Evolutionary conservation across 1,284 basidiomycete species (phyloP), one percentile per base, ranked within the genome.

Genomic region (Pseudomicrostroma phylloplanum): DNA sequence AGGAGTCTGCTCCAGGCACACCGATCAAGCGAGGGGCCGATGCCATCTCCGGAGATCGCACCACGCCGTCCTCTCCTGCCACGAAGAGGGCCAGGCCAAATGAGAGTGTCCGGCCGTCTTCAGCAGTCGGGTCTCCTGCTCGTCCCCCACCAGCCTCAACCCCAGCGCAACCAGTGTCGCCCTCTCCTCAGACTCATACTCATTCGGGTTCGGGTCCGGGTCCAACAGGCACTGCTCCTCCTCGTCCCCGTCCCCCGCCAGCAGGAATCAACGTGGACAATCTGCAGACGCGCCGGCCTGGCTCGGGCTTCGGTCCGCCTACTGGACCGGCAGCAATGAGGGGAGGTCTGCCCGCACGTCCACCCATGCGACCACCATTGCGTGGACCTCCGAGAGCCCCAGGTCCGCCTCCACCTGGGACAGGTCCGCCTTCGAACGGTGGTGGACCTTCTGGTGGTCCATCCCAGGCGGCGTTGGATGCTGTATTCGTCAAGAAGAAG

Each of bases 401-500:
- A 15, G 13, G 21, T 3, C 43, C 17, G 12, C 43, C 17, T 17
- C 6, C 6, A 48, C 3, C 43, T 6, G 43, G 51, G 51, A 7
- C 8, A 54, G 51, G 21, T 6, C 51, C n/a, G 51, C 21, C n/a
- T 19, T 2, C 51, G 4, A 48, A 48, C 12, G 43, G 43, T 17
- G 12, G 12, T 48, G 43, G 43, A n/a, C 6, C 17, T 12, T 17
- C 43, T 48, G 12, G 43, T 48, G 43, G 43, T 21, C 43, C 43
- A 21, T 48, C 43, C 51, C 15, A 54, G 51, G 51, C 51, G 25
- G 51, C 51, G 4, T 23, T 54, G 51, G 21, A 54, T 54, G 51
- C 51, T 6, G 25, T 54, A 26, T 54, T 54, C 23, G 51, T 54
- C 51, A 54, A 54, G 51, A 54, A 54, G 51, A 54, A 26, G 51